Percentiles rank a stretch among this genome's conserved stretches.
Conservation (phyloP, 2,329 filamentous ascomycete genomes). For the Cladorrhinum sp. region DNA sequence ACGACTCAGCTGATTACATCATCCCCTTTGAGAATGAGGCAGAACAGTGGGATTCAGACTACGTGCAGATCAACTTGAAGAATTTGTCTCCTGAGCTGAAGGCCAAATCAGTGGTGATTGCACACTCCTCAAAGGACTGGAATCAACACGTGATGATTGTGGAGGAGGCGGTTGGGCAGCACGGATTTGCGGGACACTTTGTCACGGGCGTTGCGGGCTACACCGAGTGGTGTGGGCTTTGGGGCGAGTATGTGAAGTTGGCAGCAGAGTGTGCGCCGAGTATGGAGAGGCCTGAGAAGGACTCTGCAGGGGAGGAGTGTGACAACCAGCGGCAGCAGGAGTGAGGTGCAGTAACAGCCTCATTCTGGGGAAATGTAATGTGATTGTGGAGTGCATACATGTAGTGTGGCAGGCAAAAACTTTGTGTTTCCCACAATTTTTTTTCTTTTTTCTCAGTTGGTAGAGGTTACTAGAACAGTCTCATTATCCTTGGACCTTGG, state of each 20-base stretch:
- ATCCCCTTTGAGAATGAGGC: constrained; percentile 42
- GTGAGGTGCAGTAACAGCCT: too few species aligned
- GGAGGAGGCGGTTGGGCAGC: constrained; percentile 11
- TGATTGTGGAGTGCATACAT: too few species aligned
- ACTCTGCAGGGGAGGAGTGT: too few species aligned
- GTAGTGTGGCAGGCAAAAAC: too few species aligned
- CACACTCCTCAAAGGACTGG: constrained; percentile 17
- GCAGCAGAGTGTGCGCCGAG: background rate
- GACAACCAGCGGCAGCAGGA: too few species aligned
- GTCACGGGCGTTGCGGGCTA: constrained; percentile 23
- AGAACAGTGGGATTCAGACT: constrained; percentile 19
- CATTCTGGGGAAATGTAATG: too few species aligned
- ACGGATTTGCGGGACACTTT: constrained; percentile 24
- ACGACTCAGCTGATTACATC: constrained; percentile 41
- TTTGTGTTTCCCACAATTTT: too few species aligned
- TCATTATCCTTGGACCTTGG: too few species aligned
- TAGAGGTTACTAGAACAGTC: too few species aligned
- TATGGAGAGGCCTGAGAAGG: too few species aligned
- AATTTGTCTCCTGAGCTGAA: constrained; percentile 16
- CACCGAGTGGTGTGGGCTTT: constrained; percentile 23
- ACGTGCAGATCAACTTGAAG: constrained; percentile 20
- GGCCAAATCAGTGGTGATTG: constrained; percentile 21
- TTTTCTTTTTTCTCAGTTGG: too few species aligned
- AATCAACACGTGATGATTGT: constrained; percentile 14
- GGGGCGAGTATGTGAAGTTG: constrained; percentile 22